phyloP scores from a whole-genome alignment of 179 eudicot genomes.

The Dionaea muscipula region DNA sequence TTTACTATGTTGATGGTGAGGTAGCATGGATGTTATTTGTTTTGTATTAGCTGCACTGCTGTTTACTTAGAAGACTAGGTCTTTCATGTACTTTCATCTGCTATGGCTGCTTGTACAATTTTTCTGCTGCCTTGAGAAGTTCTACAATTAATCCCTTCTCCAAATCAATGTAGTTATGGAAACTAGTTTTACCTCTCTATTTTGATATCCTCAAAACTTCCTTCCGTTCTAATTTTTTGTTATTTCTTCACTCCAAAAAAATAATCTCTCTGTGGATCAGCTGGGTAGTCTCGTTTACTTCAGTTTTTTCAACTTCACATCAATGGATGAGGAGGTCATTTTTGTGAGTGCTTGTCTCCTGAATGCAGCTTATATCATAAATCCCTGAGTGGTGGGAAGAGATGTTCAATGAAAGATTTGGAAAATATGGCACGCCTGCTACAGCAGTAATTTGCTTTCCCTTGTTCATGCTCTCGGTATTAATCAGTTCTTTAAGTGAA shows the following conservation, averaged over 20 bases:
- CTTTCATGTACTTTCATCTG: no score
- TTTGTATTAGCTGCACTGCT: no score
- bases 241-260: neutral
- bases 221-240: neutral
- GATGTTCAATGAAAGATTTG: conserved; percentile 76
- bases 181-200: neutral
- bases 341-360: conserved; percentile 58
- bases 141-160: no score
- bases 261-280: conserved; percentile 2
- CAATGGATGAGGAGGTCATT: conserved; percentile 40
- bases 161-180: no score
- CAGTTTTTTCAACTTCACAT: no score
- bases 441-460: conserved; percentile 80
- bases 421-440: conserved; percentile 82
- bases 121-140: no score
- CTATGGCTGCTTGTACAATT: no score
- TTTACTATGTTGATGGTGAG: no score
- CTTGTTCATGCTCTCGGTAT: conserved; percentile 91
- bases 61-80: no score
- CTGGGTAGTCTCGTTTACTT: conserved; percentile 14
- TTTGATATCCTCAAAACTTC: neutral
- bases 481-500: conserved; percentile 98
- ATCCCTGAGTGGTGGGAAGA: conserved; percentile 62
- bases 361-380: conserved; percentile 75
- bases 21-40: no score